A percentile compares a stretch with the other conserved stretches of the same genome.
Conservation (phyloP, 2,329 filamentous ascomycete genomes). For the Beauveria bassiana region DNA sequence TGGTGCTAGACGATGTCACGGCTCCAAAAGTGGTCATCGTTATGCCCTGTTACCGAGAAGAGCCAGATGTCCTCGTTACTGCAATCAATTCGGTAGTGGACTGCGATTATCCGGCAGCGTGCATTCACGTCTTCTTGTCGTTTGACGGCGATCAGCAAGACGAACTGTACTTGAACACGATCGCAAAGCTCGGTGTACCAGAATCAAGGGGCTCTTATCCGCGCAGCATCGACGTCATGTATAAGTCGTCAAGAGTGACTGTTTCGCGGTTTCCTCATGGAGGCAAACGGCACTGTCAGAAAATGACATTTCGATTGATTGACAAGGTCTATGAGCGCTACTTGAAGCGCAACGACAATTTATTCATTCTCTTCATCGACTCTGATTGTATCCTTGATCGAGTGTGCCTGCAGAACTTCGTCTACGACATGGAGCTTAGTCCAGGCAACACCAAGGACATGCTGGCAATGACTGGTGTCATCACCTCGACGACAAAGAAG, state of each 20-base stretch:
- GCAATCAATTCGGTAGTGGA: slow-evolving; percentile 88
- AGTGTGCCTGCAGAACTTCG: slow-evolving; percentile 91
- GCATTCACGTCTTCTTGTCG: slow-evolving; percentile 89
- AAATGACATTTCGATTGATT: slow-evolving; percentile 85
- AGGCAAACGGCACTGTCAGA: slow-evolving; percentile 90
- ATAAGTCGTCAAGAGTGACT: slow-evolving; percentile 76
- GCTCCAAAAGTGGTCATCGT: slow-evolving; percentile 93
- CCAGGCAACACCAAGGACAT: slow-evolving; percentile 87
- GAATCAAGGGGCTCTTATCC: slow-evolving; percentile 71
- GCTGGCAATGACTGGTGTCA: slow-evolving; percentile 96
- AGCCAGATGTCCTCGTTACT: slow-evolving; percentile 72
- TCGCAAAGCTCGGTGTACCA: slow-evolving; percentile 76
- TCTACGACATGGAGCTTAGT: slow-evolving; percentile 97
- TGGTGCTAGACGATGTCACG: slow-evolving; percentile 72
- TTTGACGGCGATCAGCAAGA: slow-evolving; percentile 89
- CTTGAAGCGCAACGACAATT: slow-evolving; percentile 76
- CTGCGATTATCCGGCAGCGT: slow-evolving; percentile 86
- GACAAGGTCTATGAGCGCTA: slow-evolving; percentile 88
- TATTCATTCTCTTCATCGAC: slow-evolving; percentile 95
- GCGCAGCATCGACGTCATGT: slow-evolving; percentile 82
- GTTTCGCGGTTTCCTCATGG: slow-evolving; percentile 89
- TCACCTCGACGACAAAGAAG: slow-evolving; percentile 85
- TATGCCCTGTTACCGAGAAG: slow-evolving; percentile 95
- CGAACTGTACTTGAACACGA: slow-evolving; percentile 79
- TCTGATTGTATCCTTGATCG: slow-evolving; percentile 92